A percentile compares a stretch with the other conserved stretches of the same genome.
Conservation (phyloP, 2,329 filamentous ascomycete genomes). For the Alternaria brassicae region DNA sequence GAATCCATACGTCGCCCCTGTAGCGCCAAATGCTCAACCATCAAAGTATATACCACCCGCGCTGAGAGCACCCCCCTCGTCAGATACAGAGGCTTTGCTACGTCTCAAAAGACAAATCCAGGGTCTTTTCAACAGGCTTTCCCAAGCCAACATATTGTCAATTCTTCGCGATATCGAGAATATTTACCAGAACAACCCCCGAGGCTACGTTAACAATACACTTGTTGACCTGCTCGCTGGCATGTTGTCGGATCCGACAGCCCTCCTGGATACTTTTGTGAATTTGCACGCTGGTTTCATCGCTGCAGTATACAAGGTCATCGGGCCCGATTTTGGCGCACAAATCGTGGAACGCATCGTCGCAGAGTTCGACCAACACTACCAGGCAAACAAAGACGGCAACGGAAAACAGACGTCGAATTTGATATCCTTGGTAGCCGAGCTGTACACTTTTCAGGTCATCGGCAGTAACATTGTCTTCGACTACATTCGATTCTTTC, state of each 20-base stretch:
- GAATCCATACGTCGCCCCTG: slow-evolving; percentile 87
- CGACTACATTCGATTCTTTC: slow-evolving; percentile 83
- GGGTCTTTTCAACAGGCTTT: slow-evolving; percentile 89
- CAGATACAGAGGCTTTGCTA: slow-evolving; percentile 70
- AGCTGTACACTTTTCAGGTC: slow-evolving; percentile 92
- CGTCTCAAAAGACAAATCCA: slow-evolving; percentile 82
- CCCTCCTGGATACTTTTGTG: slow-evolving; percentile 84
- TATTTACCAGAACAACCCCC: slow-evolving; percentile 81
- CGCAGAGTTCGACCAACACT: slow-evolving; percentile 73
- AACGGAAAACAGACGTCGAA: slow-evolving; percentile 71
- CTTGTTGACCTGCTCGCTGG: slow-evolving; percentile 79
- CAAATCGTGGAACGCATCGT: slow-evolving; percentile 82
- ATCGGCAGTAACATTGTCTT: slow-evolving; percentile 84
- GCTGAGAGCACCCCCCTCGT: slow-evolving; percentile 68
- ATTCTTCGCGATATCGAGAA: slow-evolving; percentile 84
- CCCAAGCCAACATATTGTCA: slow-evolving; percentile 85
- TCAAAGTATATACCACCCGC: slow-evolving; percentile 92
- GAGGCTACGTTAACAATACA: slow-evolving; percentile 85
- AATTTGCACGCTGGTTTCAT: slow-evolving; percentile 91
- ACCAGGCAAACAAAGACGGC: slow-evolving; percentile 54
- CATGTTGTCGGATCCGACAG: slow-evolving; percentile 80
- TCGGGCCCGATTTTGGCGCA: slow-evolving; percentile 89
- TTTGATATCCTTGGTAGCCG: slow-evolving; percentile 79
- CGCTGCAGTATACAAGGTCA: slow-evolving; percentile 82
- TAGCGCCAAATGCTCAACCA: slow-evolving; percentile 50